Conservation (phyloP, 2,329 filamentous ascomycete species). For the Fusarium xylarioides region DNA sequence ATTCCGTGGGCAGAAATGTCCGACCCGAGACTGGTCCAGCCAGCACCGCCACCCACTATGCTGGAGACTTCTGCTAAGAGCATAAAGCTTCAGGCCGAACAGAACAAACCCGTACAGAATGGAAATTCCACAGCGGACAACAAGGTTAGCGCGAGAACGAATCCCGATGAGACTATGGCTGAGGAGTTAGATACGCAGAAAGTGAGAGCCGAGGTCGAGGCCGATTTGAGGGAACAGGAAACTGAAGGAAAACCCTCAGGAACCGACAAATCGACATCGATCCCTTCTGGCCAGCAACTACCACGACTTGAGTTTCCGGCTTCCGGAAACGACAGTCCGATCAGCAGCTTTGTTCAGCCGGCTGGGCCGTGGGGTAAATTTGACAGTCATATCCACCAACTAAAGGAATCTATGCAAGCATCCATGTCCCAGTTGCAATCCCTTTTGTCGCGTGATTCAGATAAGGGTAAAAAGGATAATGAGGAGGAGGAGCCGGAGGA, state of each 20-base stretch:
- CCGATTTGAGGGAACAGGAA: slow-evolving; percentile 33
- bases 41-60: slow-evolving; percentile 42
- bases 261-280: slow-evolving; percentile 39
- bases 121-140: slow-evolving; percentile 21
- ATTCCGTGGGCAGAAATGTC: slow-evolving; percentile 70
- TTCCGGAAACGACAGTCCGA: slow-evolving; percentile 32
- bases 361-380: slow-evolving; percentile 28
- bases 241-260: slow-evolving; percentile 16
- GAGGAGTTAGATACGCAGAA: slow-evolving; percentile 44
- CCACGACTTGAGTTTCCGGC: slow-evolving; percentile 33
- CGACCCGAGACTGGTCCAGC: slow-evolving; percentile 71
- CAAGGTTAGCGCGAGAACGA: slow-evolving; percentile 41
- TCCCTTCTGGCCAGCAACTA: slow-evolving; percentile 43
- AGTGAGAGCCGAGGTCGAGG: slow-evolving; percentile 41
- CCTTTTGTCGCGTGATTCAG: background rate
- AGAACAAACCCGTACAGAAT: slow-evolving; percentile 18
- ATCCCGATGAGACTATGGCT: slow-evolving; percentile 35
- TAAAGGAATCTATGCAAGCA: slow-evolving; percentile 26
- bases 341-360: slow-evolving; percentile 37
- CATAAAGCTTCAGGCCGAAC: slow-evolving; percentile 38
- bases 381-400: slow-evolving; percentile 33
- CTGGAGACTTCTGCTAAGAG: slow-evolving; percentile 31
- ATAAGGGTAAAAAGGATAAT: background rate
- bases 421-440: slow-evolving; percentile 1
- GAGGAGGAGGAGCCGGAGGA: background rate